Conservation (phyloP, 73 alveolate species). For the Paramecium caudatum region DNA sequence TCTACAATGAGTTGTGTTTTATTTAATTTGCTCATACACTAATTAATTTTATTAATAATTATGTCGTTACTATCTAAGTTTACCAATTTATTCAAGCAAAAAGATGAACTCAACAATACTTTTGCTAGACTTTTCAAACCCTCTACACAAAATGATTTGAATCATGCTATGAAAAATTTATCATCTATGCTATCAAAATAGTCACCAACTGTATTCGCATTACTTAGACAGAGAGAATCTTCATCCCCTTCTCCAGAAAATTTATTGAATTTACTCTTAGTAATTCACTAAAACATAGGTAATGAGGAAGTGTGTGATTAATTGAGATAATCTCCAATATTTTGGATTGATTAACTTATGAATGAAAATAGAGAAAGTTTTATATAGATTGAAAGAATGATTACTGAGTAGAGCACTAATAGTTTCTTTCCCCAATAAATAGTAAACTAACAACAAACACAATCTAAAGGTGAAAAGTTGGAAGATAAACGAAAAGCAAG, state of each 20-base stretch:
- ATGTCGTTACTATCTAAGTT: conserved; percentile 62
- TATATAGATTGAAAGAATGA: conserved; percentile 46
- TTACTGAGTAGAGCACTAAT: conserved; percentile 15
- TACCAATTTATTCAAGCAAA: conserved; percentile 4
- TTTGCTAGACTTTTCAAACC: conserved; percentile 5
- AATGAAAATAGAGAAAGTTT: conserved; percentile 63
- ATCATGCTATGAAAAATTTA: not conserved
- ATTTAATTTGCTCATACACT: no score
- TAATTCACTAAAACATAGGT: conserved; percentile 24
- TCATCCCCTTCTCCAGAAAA: conserved; percentile 33
- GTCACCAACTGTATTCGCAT: not conserved
- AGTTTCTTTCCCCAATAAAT: conserved; percentile 35
- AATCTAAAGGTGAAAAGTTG: not conserved
- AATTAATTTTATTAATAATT: conserved; percentile 32
- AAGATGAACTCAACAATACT: not conserved
- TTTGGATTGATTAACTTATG: conserved; percentile 47
- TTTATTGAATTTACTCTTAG: conserved; percentile 48
- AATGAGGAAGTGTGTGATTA: conserved; percentile 49
- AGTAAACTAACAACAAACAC: not conserved
- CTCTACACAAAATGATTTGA: not conserved
- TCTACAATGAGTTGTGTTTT: no score
- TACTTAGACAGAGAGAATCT: conserved; percentile 17
- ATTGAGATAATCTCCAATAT: conserved; percentile 56
- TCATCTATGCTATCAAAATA: not conserved
- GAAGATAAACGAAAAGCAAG: conserved; percentile 59